These are phyloP conservation scores for Candida fluviatilis DNA, from an alignment of 805 yeast genomes.

Conservation along the genomic window DNA sequence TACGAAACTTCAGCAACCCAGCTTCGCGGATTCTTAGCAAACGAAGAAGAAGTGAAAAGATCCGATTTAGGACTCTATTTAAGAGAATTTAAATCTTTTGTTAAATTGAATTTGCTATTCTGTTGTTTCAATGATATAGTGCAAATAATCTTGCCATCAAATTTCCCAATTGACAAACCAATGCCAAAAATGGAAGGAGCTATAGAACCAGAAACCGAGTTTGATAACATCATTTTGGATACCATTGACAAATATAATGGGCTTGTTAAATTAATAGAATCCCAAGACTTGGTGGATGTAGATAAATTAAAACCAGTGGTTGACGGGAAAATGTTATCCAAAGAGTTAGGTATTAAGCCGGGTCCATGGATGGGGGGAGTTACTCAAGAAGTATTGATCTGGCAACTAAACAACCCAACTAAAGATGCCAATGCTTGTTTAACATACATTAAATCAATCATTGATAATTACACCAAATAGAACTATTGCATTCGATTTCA, in stretches of 20 bases:
- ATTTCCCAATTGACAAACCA: constrained; percentile 1
- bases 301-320: constrained; percentile 58
- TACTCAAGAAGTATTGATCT: constrained; percentile 52
- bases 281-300: constrained; percentile 36
- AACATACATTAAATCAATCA: constrained; percentile 29
- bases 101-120: constrained; percentile 41
- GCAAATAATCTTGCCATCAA: constrained; percentile 1
- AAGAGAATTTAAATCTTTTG: constrained; percentile 48
- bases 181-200: constrained; percentile 10
- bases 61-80: constrained; percentile 60
- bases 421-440: constrained; percentile 53
- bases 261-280: constrained; percentile 28
- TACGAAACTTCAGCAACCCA: constrained; percentile 18
- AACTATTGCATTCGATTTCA: no score
- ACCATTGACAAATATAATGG: constrained; percentile 23
- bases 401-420: constrained; percentile 77
- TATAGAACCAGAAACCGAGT: constrained; percentile 3
- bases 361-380: constrained; percentile 82
- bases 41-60: constrained; percentile 28
- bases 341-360: constrained; percentile 53
- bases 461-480: constrained; percentile 11
- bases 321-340: constrained; percentile 68
- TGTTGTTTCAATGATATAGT: constrained; percentile 32
- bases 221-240: constrained; percentile 5
- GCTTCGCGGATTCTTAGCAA: constrained; percentile 13